A percentile compares a stretch with the other conserved stretches of the same genome.
These are phyloP conservation scores for Aphanomyces stellatus DNA, from an alignment of 352 stramenopile genomes.

Conservation along the genomic window DNA sequence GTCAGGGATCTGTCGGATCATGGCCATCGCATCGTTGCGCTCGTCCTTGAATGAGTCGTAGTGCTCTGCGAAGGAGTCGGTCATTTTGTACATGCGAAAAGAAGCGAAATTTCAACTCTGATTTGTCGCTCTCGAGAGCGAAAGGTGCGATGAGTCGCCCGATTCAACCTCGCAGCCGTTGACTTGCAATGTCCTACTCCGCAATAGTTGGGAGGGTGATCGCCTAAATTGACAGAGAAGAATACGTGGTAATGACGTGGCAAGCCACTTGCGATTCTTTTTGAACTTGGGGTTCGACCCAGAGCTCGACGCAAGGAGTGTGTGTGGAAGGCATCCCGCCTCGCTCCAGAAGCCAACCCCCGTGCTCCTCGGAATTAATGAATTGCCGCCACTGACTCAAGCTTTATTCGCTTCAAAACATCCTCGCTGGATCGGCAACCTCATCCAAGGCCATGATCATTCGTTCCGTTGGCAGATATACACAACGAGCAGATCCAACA, in stretches of 20 bases:
- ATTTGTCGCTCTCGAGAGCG: no score
- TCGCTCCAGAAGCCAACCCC: neutral
- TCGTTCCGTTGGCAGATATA: no score
- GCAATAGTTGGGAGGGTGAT: no score
- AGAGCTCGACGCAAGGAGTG: neutral
- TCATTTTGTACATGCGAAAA: neutral
- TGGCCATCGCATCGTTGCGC: neutral
- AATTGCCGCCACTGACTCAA: neutral
- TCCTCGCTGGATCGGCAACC: neutral
- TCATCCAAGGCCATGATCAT: no score
- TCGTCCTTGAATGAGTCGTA: conserved; percentile 13
- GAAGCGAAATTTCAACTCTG: no score
- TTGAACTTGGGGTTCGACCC: neutral
- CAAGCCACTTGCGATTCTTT: no score
- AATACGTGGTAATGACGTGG: neutral
- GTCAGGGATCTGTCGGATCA: neutral
- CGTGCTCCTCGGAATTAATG: no score
- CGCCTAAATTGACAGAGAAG: no score
- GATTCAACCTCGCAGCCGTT: neutral
- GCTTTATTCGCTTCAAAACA: neutral
- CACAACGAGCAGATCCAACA: no score
- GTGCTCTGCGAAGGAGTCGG: conserved; percentile 9
- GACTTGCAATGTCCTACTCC: neutral
- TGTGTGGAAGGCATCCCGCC: neutral
- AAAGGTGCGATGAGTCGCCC: no score